A percentile compares a stretch with the other conserved stretches of the same genome.
Conservation (phyloP, 306 rosid species). For the Oxytropis ochrocephala region DNA sequence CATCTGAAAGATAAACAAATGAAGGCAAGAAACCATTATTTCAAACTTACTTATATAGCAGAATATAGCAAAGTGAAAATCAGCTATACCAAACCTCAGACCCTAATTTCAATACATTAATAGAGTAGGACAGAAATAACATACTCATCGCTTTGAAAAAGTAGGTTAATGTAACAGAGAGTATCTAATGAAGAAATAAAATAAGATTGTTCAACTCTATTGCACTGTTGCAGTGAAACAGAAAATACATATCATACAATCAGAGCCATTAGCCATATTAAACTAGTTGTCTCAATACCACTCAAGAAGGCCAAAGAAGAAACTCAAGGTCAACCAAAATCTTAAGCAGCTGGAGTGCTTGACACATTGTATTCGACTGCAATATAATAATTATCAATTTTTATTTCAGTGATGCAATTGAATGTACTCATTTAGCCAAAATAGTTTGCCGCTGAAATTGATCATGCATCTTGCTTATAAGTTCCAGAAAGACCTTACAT, state of each 20-base stretch:
- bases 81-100: background rate
- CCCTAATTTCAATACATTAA: background rate
- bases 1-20: slow-evolving; percentile 44
- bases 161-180: background rate
- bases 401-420: background rate
- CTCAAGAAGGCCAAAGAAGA: background rate
- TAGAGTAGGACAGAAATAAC: background rate
- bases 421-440: background rate
- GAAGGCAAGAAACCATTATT: slow-evolving; percentile 2
- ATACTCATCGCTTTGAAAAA: background rate
- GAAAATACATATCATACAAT: background rate
- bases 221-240: background rate
- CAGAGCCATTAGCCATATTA: background rate
- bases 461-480: background rate
- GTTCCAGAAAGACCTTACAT: background rate
- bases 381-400: background rate
- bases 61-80: background rate
- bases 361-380: background rate
- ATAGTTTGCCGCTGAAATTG: background rate
- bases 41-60: slow-evolving; percentile 3
- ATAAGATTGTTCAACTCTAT: background rate
- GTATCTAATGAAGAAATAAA: background rate
- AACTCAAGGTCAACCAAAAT: slow-evolving; percentile 8
- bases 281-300: background rate
- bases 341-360: background rate